Base-by-base conservation (phyloP, 768 basidiomycete species). In the Ramaria sp. region DNA sequence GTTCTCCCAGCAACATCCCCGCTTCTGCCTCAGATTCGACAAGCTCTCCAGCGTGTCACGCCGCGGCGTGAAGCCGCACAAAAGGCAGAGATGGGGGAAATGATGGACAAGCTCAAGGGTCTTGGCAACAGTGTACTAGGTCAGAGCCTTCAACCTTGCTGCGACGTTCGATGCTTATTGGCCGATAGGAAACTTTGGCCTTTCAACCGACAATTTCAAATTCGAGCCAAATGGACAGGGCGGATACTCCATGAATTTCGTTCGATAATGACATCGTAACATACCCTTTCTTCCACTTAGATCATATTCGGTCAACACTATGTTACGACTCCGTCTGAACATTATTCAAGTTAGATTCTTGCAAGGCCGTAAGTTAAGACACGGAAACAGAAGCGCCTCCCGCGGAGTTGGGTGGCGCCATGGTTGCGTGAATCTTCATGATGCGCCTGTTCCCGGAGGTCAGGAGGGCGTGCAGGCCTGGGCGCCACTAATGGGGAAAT, bases 141-240 rank as follows among this genome's bases (percentile, higher is more conserved):
- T 84, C 64, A 56, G 78, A 62, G 13, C 9, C 15, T 7, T 20
- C 43, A 41, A 17, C 13, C 27, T n/a, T 52, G 22, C 39, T 11
- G 11, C 45, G 12, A 46, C n/a, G 43, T 33, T 12, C 53, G 54
- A 33, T 58, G 46, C 20, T 48, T 33, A 51, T 13, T 49, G 17
- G 31, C 24, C 15, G 11, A 15, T 62, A 94, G 91, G 91, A 3
- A 89, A 88, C 59, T 98, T 98, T 66, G 95, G 96, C 17, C 69
- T 98, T 61, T 92, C 87, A 13, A 97, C 94, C 0, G 85, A 98
- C 66, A 98, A 95, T 72, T 98, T 98, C 78, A 88, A 98, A 71
- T 91, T 99, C 64, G 84, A 84, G 59, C 91, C 91, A 17, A 94
- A 95, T 61, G 90, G 86, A 6, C 84, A 92, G 60, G 95, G 95